These are phyloP conservation scores for Morella rubra DNA, from an alignment of 306 rosid species.

Conservation along the genomic window DNA sequence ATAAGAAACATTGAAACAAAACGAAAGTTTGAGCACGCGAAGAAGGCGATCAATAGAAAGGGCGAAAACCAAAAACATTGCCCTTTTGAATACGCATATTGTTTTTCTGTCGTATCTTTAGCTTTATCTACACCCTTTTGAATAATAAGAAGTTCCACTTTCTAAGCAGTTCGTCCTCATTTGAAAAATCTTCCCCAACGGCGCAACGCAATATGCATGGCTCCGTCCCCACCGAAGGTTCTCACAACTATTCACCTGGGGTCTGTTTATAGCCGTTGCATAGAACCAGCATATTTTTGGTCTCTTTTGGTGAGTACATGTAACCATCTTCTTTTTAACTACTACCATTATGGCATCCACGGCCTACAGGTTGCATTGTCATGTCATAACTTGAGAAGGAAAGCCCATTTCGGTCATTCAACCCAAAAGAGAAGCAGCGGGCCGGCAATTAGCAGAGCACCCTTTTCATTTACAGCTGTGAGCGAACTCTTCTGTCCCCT, in stretches of 20 bases:
- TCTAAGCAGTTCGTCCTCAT: too few species aligned
- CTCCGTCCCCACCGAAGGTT: not conserved
- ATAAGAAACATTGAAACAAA: too few species aligned
- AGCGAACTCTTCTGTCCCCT: slow-evolving; percentile 28
- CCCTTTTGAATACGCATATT: too few species aligned
- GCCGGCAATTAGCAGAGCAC: slow-evolving; percentile 6
- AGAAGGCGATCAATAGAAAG: too few species aligned
- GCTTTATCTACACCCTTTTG: too few species aligned
- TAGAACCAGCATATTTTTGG: not conserved
- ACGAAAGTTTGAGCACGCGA: too few species aligned
- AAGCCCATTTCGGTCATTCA: slow-evolving; percentile 18
- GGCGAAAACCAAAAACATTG: too few species aligned
- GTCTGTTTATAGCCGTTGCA: not conserved
- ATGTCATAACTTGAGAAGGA: not conserved
- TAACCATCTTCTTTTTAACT: not conserved
- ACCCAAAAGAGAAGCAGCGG: not conserved
- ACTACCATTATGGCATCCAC: too few species aligned
- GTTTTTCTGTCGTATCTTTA: too few species aligned
- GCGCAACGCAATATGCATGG: not conserved
- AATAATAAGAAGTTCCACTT: too few species aligned
- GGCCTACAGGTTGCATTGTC: not conserved
- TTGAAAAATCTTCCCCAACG: too few species aligned
- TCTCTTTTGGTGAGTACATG: too few species aligned
- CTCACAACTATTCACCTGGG: not conserved
- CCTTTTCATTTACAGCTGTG: slow-evolving; percentile 69